Evolutionary conservation across 305 asterid genomes (phyloP).

Genomic region (Solanum chacoense): DNA sequence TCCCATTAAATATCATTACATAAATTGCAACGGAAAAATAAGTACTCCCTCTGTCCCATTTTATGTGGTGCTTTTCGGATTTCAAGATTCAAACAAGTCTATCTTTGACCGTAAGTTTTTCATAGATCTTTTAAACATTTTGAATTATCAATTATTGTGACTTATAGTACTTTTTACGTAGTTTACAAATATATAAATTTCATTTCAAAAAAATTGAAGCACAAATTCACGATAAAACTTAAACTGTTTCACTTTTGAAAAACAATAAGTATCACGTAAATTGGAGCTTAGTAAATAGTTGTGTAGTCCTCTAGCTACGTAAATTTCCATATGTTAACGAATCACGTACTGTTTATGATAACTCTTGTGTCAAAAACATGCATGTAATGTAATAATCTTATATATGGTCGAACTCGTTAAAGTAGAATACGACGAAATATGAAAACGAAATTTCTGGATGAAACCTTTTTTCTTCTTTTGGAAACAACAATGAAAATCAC

Average conservation of each 20-base stretch:
- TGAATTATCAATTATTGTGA: too few relatives aligned
- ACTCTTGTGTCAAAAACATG: not conserved
- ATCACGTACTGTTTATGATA: not conserved
- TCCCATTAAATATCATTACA: not conserved
- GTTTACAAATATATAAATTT: too few relatives aligned
- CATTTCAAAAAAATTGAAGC: too few relatives aligned
- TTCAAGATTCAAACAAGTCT: too few relatives aligned
- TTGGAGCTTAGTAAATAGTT: not conserved
- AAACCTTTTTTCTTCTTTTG: not conserved
- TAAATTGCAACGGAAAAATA: not conserved
- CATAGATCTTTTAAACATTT: too few relatives aligned
- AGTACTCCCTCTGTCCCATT: too few relatives aligned
- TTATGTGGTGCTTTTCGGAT: too few relatives aligned
- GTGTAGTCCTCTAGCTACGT: not conserved
- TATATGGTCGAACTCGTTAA: not conserved
- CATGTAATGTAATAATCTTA: not conserved
- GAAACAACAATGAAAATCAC: not conserved
- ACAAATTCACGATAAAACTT: fast-evolving
- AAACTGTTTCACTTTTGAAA: too few relatives aligned
- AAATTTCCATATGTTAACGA: not conserved
- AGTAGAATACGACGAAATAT: not conserved
- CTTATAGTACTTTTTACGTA: too few relatives aligned
- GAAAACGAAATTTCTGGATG: not conserved
- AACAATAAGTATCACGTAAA: not conserved
- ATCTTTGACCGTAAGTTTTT: too few relatives aligned